Percentiles rank a stretch among this genome's conserved stretches.
phyloP scores from a whole-genome alignment of 345 rosid genomes.

The Eucalyptus pauciflora region DNA sequence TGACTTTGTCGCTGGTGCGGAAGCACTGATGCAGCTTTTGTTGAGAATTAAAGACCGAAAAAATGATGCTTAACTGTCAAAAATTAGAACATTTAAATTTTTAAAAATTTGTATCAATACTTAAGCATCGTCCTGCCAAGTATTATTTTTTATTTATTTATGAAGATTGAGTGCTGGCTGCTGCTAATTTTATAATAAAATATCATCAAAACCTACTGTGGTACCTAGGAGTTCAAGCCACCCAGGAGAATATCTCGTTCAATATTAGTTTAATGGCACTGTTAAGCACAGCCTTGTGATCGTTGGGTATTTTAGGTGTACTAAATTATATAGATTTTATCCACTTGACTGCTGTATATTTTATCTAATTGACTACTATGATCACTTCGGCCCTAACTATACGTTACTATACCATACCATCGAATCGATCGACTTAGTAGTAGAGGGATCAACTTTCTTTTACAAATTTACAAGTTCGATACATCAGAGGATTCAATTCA shows the following conservation, averaged over 20 bases:
- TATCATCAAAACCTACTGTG: neutral
- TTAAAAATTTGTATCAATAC: neutral
- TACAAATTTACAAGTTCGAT: neutral
- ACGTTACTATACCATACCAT: neutral
- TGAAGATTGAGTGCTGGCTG: neutral
- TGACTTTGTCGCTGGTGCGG: neutral
- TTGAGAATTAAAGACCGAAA: neutral
- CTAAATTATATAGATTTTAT: neutral
- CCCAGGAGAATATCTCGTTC: neutral
- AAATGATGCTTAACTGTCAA: neutral
- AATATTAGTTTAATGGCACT: neutral
- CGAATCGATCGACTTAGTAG: neutral
- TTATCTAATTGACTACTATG: neutral
- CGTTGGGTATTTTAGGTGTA: neutral
- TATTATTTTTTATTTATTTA: neutral
- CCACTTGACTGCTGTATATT: neutral
- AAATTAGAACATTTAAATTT: neutral
- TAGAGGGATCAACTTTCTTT: neutral
- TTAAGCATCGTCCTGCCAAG: neutral
- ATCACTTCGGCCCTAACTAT: neutral
- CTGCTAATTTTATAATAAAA: neutral
- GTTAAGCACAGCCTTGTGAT: neutral
- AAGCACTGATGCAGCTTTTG: neutral
- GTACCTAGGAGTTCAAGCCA: neutral
- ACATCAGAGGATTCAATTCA: neutral